These are phyloP conservation scores for Beauveria varroae DNA, from an alignment of 2,329 filamentous ascomycete genomes.

Conservation along the genomic window DNA sequence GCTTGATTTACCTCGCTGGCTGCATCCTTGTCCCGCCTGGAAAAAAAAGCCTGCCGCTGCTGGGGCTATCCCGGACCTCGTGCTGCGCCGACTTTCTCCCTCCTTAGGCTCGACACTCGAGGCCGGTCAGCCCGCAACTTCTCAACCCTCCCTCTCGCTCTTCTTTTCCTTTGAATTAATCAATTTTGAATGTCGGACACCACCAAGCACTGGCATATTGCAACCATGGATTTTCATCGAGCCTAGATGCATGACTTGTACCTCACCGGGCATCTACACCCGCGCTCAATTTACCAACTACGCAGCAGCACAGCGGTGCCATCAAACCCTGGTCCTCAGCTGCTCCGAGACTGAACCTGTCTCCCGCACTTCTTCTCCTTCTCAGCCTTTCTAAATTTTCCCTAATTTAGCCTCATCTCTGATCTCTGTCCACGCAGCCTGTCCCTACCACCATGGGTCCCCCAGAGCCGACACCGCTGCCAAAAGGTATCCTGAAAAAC, in stretches of 20 bases:
- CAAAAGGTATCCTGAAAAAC: conserved; percentile 51
- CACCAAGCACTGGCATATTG: neutral
- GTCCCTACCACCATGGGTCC: conserved; percentile 23
- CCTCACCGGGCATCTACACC: neutral
- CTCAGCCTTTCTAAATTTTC: too few species aligned
- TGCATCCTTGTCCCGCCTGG: neutral
- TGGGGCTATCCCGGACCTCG: neutral
- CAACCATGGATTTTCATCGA: neutral
- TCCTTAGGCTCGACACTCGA: neutral
- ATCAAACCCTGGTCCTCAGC: neutral
- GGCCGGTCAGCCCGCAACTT: neutral
- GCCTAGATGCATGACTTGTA: neutral
- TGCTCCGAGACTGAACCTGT: neutral
- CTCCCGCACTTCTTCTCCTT: too few species aligned
- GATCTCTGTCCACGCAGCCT: neutral
- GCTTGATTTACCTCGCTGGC: neutral
- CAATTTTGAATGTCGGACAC: neutral
- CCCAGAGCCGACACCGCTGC: conserved; percentile 39
- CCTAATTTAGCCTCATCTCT: neutral
- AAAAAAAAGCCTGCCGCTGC: neutral
- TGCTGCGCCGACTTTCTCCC: conserved; percentile 1
- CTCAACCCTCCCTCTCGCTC: neutral
- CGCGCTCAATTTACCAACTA: neutral
- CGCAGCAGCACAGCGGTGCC: neutral
- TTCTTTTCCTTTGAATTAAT: neutral